Evolutionary conservation across 495 filamentous ascomycete genomes (phyloP).

Genomic region (Penicillium mononematosum): DNA sequence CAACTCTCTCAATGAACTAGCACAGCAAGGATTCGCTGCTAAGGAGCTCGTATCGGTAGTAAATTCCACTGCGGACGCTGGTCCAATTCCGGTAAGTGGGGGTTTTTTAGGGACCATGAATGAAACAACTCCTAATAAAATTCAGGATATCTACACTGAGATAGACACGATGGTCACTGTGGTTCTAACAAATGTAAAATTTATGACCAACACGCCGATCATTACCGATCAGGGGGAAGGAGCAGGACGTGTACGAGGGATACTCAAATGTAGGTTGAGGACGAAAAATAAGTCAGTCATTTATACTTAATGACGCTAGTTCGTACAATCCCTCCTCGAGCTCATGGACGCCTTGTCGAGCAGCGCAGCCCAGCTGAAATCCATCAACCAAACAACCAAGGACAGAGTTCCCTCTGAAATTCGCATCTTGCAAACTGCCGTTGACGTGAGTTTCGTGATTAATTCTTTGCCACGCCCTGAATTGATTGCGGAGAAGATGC

Average conservation of each 20-base stretch:
- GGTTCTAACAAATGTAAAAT: slow-evolving; percentile 12
- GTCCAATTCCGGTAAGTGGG: slow-evolving; percentile 17
- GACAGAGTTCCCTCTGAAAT: slow-evolving; percentile 12
- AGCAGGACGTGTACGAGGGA: slow-evolving; percentile 16
- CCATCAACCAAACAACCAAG: slow-evolving; percentile 13
- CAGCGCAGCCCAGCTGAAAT: slow-evolving; percentile 17
- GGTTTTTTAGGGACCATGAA: background rate
- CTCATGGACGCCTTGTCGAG: slow-evolving; percentile 17
- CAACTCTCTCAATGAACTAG: slow-evolving; percentile 20
- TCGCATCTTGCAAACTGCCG: slow-evolving; percentile 9
- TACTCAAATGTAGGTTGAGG: slow-evolving; percentile 17
- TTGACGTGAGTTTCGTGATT: slow-evolving; percentile 3
- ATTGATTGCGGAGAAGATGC: slow-evolving; percentile 5
- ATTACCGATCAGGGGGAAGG: slow-evolving; percentile 10
- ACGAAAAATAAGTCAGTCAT: slow-evolving; percentile 4
- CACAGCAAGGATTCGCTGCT: slow-evolving; percentile 15
- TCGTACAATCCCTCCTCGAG: slow-evolving; percentile 18
- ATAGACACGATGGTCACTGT: slow-evolving; percentile 16
- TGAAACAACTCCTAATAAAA: slow-evolving; percentile 6
- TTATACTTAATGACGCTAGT: slow-evolving; percentile 10
- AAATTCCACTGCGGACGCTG: slow-evolving; percentile 14
- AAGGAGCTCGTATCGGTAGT: slow-evolving; percentile 13
- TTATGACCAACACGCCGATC: slow-evolving; percentile 12
- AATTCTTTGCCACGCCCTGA: background rate
- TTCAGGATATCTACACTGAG: slow-evolving; percentile 12